These are phyloP conservation scores for Curvularia hawaiiensis DNA, from an alignment of 2,329 filamentous ascomycete species.

Conservation along the genomic window DNA sequence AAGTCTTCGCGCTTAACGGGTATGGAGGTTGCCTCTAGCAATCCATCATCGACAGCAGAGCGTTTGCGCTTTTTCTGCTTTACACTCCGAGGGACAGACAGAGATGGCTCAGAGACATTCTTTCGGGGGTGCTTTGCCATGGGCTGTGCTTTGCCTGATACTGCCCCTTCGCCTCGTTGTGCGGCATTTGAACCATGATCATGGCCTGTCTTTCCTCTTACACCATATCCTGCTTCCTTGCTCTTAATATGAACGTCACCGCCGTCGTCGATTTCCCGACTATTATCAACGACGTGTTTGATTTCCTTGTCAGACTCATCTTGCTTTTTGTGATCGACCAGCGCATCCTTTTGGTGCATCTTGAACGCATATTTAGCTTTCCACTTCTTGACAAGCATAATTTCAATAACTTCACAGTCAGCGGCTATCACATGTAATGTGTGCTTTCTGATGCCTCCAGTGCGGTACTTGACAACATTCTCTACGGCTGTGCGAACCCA, in stretches of 20 bases:
- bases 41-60: not conserved
- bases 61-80: not conserved
- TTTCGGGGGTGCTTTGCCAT: not conserved
- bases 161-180: not conserved
- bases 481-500: conserved; percentile 34
- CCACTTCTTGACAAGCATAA: conserved; percentile 37
- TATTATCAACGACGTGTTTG: conserved; percentile 26
- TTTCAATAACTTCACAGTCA: conserved; percentile 43
- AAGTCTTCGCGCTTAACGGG: too few species aligned
- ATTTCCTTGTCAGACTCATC: conserved; percentile 28
- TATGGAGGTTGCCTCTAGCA: not conserved
- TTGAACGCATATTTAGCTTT: conserved; percentile 27
- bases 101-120: not conserved
- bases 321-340: conserved; percentile 26
- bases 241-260: not conserved
- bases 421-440: conserved; percentile 42
- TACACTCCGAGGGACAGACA: not conserved
- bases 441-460: conserved; percentile 38
- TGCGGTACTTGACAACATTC: conserved; percentile 37
- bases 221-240: not conserved
- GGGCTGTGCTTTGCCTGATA: not conserved
- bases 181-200: not conserved
- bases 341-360: conserved; percentile 40
- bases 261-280: conserved; percentile 13
- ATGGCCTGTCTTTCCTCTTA: not conserved